Evolutionary conservation across 2,329 filamentous ascomycete species (phyloP), one percentile per base, ranked within the genome.

Genomic region (Paradendryphiella salina): DNA sequence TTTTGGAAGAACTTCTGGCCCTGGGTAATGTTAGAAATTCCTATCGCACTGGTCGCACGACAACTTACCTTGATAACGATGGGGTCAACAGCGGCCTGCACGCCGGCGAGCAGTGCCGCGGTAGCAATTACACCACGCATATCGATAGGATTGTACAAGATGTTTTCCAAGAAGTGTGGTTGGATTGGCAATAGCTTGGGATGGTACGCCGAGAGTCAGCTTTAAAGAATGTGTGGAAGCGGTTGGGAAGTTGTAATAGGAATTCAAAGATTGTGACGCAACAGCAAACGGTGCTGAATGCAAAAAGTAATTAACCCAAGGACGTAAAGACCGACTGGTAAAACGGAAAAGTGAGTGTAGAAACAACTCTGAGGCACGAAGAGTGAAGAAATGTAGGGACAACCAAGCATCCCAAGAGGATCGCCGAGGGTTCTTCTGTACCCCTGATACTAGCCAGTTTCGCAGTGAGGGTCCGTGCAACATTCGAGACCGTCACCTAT

Each of bases 1-100:
- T 89, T 82, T 80, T 88, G 92, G 82, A 95, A 96, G 82, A 96
- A 93, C 76, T 94, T 92, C 71, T 83, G 83, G 64, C 89, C 86
- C 85, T 87, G 61, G 28, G 37, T 10, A 36, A 20, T 50, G 57
- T 54, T 43, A 60, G 54, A 36, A 47, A 48, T 28, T 32, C 28
- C 35, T 38, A 18, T 48, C 17, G 41, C 28, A 38, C 28, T 31
- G 31, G 45, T 34, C 26, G 48, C 51, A 31, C 45, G 46, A 54
- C 49, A 20, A 29, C 57, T 29, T 74, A 86, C 85, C 82, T 92
- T 92, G 80, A 85, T 84, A 63, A 84, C 75, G 65, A 88, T 86
- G 54, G 84, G 80, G 61, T 85, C 83, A 46, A 87, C 73, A 57
- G 82, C 80, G 46, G 84, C 82, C 44, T 76, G 65, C 59, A 75